A percentile compares a stretch with the other conserved stretches of the same genome.
These are phyloP conservation scores for Glomus cerebriforme DNA, from an alignment of 192 early-diverging fungal species.

Conservation along the genomic window DNA sequence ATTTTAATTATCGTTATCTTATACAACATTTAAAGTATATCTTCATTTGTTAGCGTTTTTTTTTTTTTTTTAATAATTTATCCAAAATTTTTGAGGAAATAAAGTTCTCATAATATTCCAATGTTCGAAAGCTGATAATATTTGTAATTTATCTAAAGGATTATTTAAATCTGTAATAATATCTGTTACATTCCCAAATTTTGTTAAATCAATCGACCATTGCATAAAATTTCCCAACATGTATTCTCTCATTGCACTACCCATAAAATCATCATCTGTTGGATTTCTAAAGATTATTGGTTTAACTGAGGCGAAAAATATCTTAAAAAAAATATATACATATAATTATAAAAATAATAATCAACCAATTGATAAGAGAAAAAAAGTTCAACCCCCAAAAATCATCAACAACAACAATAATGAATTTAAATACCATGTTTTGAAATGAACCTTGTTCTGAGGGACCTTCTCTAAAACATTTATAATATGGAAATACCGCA, in stretches of 20 bases:
- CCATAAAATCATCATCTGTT: slow-evolving; percentile 37
- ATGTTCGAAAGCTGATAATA: slow-evolving; percentile 59
- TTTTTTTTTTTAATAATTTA: slow-evolving; percentile 62
- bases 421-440: slow-evolving; percentile 56
- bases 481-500: slow-evolving; percentile 66
- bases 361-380: no score
- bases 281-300: slow-evolving; percentile 50
- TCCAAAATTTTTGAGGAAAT: slow-evolving; percentile 74
- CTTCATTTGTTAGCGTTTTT: no score
- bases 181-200: slow-evolving; percentile 36
- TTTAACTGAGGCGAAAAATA: slow-evolving; percentile 62
- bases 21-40: no score
- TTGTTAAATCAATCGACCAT: slow-evolving; percentile 38
- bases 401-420: neutral
- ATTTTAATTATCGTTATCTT: no score
- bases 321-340: slow-evolving; percentile 36
- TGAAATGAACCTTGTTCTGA: slow-evolving; percentile 49
- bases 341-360: slow-evolving; percentile 36
- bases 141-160: slow-evolving; percentile 62
- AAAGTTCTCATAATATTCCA: slow-evolving; percentile 75
- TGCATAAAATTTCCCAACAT: slow-evolving; percentile 53
- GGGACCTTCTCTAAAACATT: slow-evolving; percentile 63
- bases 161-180: slow-evolving; percentile 69
- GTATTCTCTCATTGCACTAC: slow-evolving; percentile 50
- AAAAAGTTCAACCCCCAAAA: slow-evolving; percentile 33